Conservation (phyloP, 1,284 basidiomycete genomes). For the Heterobasidion occidentale region DNA sequence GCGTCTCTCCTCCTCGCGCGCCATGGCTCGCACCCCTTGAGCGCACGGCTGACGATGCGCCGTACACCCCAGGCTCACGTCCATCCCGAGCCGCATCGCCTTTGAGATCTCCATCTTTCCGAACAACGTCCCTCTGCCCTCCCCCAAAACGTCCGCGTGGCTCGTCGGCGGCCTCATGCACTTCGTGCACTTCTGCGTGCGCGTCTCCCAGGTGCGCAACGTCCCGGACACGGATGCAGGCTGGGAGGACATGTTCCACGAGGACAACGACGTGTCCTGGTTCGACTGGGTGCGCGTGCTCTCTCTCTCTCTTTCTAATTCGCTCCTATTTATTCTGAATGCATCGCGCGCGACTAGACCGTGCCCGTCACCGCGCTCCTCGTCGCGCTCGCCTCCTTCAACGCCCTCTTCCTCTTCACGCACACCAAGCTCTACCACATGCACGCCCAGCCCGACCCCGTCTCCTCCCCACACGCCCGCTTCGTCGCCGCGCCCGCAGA, state of each 20-base stretch:
- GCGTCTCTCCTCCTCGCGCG: constrained; percentile 5
- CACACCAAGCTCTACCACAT: constrained; percentile 61
- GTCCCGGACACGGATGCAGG: constrained; percentile 58
- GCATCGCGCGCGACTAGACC: constrained; percentile 33
- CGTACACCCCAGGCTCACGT: constrained; percentile 35
- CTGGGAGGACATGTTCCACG: constrained; percentile 71
- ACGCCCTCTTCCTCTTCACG: constrained; percentile 58
- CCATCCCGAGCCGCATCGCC: constrained; percentile 60
- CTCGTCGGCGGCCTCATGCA: constrained; percentile 61
- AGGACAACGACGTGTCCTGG: constrained; percentile 57
- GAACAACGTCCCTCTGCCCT: constrained; percentile 63
- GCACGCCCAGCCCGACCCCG: constrained; percentile 50
- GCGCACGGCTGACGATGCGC: too few relatives aligned
- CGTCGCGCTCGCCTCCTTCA: constrained; percentile 42
- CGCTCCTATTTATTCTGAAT: not conserved
- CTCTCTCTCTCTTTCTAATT: not conserved
- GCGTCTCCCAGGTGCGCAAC: constrained; percentile 47
- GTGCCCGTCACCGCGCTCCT: constrained; percentile 49
- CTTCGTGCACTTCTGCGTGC: constrained; percentile 54
- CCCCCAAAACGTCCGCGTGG: constrained; percentile 53
- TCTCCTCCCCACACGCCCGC: constrained; percentile 58
- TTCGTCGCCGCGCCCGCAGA: constrained; percentile 40
- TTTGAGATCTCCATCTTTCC: constrained; percentile 72
- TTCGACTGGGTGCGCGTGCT: constrained; percentile 64
- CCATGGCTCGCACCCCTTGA: not conserved